Evolutionary conservation across 306 rosid species (phyloP).

Genomic region (Casuarina cunninghamiana): DNA sequence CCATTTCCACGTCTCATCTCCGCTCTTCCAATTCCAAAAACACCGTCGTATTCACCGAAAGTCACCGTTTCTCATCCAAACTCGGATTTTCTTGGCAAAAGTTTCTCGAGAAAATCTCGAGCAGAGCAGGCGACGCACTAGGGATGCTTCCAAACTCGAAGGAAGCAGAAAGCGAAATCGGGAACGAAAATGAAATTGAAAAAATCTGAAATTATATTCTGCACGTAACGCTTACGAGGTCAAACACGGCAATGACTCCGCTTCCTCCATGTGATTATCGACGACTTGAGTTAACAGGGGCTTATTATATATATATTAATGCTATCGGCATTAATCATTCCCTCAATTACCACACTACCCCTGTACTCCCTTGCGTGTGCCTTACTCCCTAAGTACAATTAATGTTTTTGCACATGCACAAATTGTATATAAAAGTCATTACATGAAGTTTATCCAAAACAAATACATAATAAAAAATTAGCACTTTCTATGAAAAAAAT

Average conservation of each 20-base stretch:
- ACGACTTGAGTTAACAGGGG: conserved; percentile 21
- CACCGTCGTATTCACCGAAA: conserved; percentile 10
- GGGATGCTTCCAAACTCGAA: not conserved
- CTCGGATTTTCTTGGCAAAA: not conserved
- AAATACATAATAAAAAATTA: too few relatives aligned
- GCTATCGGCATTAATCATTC: conserved; percentile 1
- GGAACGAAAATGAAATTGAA: conserved; percentile 5
- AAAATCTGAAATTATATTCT: not conserved
- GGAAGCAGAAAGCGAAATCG: not conserved
- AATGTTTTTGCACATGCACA: too few relatives aligned
- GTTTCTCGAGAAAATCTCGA: conserved; percentile 2
- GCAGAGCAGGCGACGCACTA: conserved; percentile 16
- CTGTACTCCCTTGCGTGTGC: too few relatives aligned
- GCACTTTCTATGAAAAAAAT: too few relatives aligned
- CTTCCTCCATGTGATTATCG: conserved; percentile 39
- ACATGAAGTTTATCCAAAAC: too few relatives aligned
- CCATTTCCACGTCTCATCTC: conserved; percentile 54
- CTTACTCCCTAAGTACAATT: too few relatives aligned
- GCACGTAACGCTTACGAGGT: conserved; percentile 38
- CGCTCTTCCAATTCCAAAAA: not conserved
- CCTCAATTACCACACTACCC: conserved; percentile 13
- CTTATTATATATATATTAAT: not conserved
- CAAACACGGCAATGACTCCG: conserved; percentile 92
- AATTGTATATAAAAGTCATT: too few relatives aligned
- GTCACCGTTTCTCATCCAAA: conserved; percentile 3